A percentile compares a stretch with the other conserved stretches of the same genome.
These are phyloP conservation scores for Vitis riparia DNA, from an alignment of 164 flowering plant species.

Conservation along the genomic window DNA sequence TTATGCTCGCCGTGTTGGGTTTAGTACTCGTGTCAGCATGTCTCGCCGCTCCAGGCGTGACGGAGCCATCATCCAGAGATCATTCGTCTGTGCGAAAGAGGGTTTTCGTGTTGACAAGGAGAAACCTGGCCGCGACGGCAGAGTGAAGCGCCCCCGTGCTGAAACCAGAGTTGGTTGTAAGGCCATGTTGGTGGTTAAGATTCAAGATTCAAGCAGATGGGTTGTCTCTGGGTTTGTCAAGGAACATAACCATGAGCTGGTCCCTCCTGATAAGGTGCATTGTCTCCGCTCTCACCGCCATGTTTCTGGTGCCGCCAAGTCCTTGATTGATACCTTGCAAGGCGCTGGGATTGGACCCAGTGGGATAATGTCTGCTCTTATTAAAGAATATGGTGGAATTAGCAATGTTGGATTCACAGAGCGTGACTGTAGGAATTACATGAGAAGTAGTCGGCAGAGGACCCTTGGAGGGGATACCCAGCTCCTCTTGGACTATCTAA, in stretches of 20 bases:
- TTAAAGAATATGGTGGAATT: constrained; percentile 38
- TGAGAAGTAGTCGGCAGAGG: constrained; percentile 39
- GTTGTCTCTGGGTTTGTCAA: constrained; percentile 29
- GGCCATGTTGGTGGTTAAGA: constrained; percentile 31
- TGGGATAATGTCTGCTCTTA: constrained; percentile 40
- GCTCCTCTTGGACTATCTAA: constrained; percentile 31
- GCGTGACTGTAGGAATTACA: constrained; percentile 39
- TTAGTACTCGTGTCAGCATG: constrained; percentile 41
- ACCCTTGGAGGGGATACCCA: constrained; percentile 44
- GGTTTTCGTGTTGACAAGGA: constrained; percentile 39
- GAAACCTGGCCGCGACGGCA: constrained; percentile 11
- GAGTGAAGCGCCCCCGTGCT: constrained; percentile 35
- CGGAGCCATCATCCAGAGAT: constrained; percentile 41
- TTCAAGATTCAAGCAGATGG: constrained; percentile 34
- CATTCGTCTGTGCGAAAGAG: constrained; percentile 48
- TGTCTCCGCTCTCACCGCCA: constrained; percentile 39
- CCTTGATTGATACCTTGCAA: constrained; percentile 44
- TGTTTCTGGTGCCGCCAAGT: constrained; percentile 35
- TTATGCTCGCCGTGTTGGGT: constrained; percentile 45
- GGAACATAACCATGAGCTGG: constrained; percentile 40
- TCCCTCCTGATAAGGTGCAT: constrained; percentile 36
- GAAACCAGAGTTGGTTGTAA: constrained; percentile 43
- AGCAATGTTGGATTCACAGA: constrained; percentile 42
- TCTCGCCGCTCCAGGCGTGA: constrained; percentile 42
- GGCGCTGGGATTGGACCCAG: constrained; percentile 45